Conservation (phyloP, 371 early-diverging fungal species). For the Mucor ambiguus region DNA sequence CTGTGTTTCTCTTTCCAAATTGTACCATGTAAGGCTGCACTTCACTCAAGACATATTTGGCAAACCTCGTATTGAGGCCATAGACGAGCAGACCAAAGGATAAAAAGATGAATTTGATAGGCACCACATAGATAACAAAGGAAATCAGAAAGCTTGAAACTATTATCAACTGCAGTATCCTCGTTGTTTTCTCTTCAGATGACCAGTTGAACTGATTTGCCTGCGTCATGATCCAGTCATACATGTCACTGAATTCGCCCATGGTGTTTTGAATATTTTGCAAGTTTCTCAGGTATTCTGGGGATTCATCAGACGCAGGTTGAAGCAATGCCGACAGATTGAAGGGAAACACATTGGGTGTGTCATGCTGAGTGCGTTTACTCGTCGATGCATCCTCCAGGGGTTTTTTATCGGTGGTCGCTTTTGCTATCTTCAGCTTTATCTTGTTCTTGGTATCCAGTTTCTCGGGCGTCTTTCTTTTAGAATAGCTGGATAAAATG, state of each 20-base stretch:
- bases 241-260: slow-evolving; percentile 42
- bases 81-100: slow-evolving; percentile 19
- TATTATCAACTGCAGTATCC: slow-evolving; percentile 34
- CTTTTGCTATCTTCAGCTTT: background rate
- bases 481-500: slow-evolving; percentile 14
- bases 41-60: slow-evolving; percentile 15
- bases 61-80: slow-evolving; percentile 21
- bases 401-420: background rate
- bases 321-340: slow-evolving; percentile 15
- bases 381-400: background rate
- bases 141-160: slow-evolving; percentile 14
- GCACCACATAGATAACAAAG: slow-evolving; percentile 9
- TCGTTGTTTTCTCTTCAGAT: slow-evolving; percentile 31
- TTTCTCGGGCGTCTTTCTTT: slow-evolving; percentile 5
- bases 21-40: slow-evolving; percentile 21
- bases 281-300: slow-evolving; percentile 45
- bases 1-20: slow-evolving; percentile 10
- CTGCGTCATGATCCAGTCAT: slow-evolving; percentile 30
- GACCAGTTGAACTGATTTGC: slow-evolving; percentile 40
- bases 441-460: slow-evolving; percentile 1
- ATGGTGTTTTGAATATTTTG: slow-evolving; percentile 50
- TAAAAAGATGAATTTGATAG: slow-evolving; percentile 16
- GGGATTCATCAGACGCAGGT: slow-evolving; percentile 32
- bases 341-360: slow-evolving; percentile 9
- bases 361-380: background rate